Conservation (phyloP, 2,329 filamentous ascomycete genomes). For the Teratosphaeria gauchensis region DNA sequence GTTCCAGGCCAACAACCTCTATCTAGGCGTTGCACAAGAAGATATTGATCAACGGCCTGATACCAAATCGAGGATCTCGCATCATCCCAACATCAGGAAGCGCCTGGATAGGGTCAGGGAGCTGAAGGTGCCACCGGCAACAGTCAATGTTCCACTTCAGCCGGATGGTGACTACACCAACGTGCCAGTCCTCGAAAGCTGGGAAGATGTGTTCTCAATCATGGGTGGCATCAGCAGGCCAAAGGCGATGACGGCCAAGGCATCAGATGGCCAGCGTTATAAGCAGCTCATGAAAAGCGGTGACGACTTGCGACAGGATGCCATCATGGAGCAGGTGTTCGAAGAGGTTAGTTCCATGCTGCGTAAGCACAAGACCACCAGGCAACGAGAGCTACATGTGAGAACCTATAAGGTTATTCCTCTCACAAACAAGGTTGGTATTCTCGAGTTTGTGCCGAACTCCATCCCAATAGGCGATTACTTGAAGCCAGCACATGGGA, state of each 20-base stretch:
- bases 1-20: constrained; percentile 61
- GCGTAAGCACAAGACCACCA: constrained; percentile 73
- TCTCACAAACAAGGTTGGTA: constrained; percentile 70
- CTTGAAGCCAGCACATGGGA: constrained; percentile 79
- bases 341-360: constrained; percentile 87
- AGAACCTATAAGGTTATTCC: constrained; percentile 96
- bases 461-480: constrained; percentile 89
- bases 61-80: constrained; percentile 34
- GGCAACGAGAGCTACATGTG: constrained; percentile 80
- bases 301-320: constrained; percentile 80
- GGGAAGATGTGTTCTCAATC: constrained; percentile 70
- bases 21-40: constrained; percentile 54
- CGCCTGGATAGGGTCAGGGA: constrained; percentile 43
- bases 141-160: constrained; percentile 71
- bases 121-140: constrained; percentile 72
- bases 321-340: constrained; percentile 99
- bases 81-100: constrained; percentile 36
- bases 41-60: constrained; percentile 29
- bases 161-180: constrained; percentile 64
- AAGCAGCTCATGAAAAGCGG: constrained; percentile 93
- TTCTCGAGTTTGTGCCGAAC: constrained; percentile 95
- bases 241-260: constrained; percentile 79
- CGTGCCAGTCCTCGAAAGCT: constrained; percentile 62
- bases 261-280: constrained; percentile 67
- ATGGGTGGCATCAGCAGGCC: constrained; percentile 85